These are phyloP conservation scores for Aspergillus fumigatus DNA, from an alignment of 2,329 filamentous ascomycete species.

Conservation along the genomic window DNA sequence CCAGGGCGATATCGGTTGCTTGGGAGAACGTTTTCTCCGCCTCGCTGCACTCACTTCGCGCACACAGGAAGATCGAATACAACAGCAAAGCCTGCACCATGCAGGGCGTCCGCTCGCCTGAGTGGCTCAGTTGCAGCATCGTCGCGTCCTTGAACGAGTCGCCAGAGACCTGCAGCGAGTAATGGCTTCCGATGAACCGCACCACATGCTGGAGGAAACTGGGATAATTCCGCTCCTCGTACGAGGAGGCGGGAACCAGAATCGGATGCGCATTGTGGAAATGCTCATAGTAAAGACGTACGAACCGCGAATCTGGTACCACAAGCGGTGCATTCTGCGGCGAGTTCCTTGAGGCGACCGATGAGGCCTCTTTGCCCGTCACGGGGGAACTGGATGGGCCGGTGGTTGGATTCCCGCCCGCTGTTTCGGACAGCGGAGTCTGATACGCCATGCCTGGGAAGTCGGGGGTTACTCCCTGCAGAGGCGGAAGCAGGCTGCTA, in stretches of 20 bases:
- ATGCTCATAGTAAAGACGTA: slow-evolving; percentile 49
- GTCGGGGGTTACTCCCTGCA: slow-evolving; percentile 2
- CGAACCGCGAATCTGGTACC: slow-evolving; percentile 31
- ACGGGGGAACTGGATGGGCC: slow-evolving; percentile 10
- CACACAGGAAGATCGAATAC: slow-evolving; percentile 33
- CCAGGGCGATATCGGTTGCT: slow-evolving; percentile 65
- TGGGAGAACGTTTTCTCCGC: slow-evolving; percentile 49
- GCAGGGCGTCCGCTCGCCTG: slow-evolving; percentile 21
- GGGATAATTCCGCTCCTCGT: slow-evolving; percentile 39
- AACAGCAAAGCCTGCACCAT: slow-evolving; percentile 37
- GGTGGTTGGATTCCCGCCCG: slow-evolving; percentile 1
- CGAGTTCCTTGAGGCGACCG: slow-evolving; percentile 10
- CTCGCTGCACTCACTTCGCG: slow-evolving; percentile 30
- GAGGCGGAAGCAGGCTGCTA: slow-evolving; percentile 10
- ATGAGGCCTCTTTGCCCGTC: slow-evolving; percentile 17
- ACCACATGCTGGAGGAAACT: slow-evolving; percentile 47
- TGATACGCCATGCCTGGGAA: neutral
- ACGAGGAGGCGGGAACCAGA: slow-evolving; percentile 43
- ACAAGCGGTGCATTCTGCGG: slow-evolving; percentile 12
- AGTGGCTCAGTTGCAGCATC: slow-evolving; percentile 7
- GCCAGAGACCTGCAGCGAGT: slow-evolving; percentile 31
- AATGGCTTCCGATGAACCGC: slow-evolving; percentile 51
- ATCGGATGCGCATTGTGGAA: slow-evolving; percentile 54
- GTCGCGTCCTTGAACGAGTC: slow-evolving; percentile 22
- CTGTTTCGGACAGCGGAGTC: neutral